Percentiles rank a stretch among this genome's conserved stretches.
Evolutionary conservation across 306 rosid genomes (phyloP).

Genomic region (Lablab purpureus): DNA sequence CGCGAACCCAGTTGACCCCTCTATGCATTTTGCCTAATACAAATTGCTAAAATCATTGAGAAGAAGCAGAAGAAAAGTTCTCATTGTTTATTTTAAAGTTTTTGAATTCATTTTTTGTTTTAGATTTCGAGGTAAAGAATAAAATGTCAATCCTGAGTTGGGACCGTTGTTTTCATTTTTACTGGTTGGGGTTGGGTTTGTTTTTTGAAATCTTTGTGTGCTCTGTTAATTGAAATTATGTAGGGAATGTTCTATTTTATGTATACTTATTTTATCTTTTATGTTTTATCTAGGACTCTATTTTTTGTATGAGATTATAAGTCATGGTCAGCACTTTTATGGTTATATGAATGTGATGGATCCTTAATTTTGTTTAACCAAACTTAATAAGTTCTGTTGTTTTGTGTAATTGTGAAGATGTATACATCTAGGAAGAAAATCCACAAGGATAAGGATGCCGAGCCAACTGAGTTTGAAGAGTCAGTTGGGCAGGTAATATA

Average conservation of each 20-base stretch:
- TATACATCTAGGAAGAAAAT: conserved; percentile 76
- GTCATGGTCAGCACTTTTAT: background rate
- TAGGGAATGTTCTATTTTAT: background rate
- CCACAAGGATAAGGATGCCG: conserved; percentile 73
- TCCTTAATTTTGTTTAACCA: background rate
- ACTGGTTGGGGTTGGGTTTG: too few relatives aligned
- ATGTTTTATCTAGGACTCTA: too few relatives aligned
- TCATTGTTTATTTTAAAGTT: background rate
- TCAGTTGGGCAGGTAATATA: conserved; percentile 74
- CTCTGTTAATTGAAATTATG: background rate
- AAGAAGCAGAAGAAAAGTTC: background rate
- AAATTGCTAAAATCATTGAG: background rate
- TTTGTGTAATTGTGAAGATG: conserved; percentile 55
- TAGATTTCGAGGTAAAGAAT: background rate
- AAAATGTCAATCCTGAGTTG: background rate
- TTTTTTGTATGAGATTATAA: background rate
- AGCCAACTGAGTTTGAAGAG: conserved; percentile 78
- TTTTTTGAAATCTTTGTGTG: too few relatives aligned
- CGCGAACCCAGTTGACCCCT: background rate
- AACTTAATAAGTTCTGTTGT: background rate
- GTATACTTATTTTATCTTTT: background rate
- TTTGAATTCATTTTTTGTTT: too few relatives aligned
- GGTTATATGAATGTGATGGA: background rate
- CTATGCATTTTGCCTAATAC: background rate
- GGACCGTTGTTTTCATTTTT: background rate